A percentile compares a stretch with the other conserved stretches of the same genome.
Conservation (phyloP, 352 stramenopile species). For the Phytophthora melonis region DNA sequence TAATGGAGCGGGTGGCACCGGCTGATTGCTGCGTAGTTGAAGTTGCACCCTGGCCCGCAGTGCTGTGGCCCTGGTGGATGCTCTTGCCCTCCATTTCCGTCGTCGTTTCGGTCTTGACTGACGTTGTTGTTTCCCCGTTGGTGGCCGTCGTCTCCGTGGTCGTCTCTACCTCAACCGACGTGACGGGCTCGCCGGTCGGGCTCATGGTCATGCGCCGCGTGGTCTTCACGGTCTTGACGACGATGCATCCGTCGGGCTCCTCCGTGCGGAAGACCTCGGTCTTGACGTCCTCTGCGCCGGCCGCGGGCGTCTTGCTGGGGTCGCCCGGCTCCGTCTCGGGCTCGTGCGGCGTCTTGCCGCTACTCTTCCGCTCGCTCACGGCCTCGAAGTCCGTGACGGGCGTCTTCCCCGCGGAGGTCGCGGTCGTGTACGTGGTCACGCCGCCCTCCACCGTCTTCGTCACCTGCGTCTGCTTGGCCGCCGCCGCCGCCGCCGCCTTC, state of each 20-base stretch:
- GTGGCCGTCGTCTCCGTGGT: conserved; percentile 25
- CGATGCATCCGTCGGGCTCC: conserved; percentile 7
- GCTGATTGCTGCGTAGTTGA: neutral
- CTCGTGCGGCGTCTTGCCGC: conserved; percentile 12
- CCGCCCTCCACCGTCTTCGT: conserved; percentile 30
- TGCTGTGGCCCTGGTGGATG: conserved; percentile 13
- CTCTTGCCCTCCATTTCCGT: conserved; percentile 19
- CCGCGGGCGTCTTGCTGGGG: conserved; percentile 18
- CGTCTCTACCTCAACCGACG: conserved; percentile 25
- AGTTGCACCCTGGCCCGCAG: neutral
- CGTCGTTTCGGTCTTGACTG: conserved; percentile 24
- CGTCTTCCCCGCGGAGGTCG: conserved; percentile 16
- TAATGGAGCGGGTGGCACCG: neutral
- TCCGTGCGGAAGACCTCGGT: conserved; percentile 30
- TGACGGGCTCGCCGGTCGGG: neutral
- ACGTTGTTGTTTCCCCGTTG: conserved; percentile 29
- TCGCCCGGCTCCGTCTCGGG: conserved; percentile 22
- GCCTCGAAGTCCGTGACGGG: conserved; percentile 36
- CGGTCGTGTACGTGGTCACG: conserved; percentile 40
- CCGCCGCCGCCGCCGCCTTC: too few species aligned
- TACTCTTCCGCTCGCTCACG: conserved; percentile 34
- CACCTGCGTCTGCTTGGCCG: conserved; percentile 7
- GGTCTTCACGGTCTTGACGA: too few species aligned
- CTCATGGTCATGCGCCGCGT: neutral
- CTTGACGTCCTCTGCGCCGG: conserved; percentile 22